Evolutionary conservation across 805 yeast genomes (phyloP), one percentile per base, ranked within the genome.

Genomic region (Candida alai): DNA sequence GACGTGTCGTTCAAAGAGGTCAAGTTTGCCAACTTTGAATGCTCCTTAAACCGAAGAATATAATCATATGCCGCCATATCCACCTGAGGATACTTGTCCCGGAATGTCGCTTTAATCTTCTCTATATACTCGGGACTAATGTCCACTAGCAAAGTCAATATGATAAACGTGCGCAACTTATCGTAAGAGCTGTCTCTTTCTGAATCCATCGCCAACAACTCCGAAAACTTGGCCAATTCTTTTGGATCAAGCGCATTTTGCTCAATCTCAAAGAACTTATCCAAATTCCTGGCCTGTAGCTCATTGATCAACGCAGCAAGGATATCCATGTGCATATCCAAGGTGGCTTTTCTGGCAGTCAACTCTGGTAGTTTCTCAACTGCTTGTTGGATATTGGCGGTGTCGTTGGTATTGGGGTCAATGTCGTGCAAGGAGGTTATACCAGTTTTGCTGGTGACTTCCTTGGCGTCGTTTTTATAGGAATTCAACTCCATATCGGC

Each of bases 251-350:
- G 72, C 36, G 79, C 75, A 43, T 78, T 81, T 54, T 90, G 97
- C 62, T 93, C 99, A 41, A 93, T 78, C 61, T 93, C 97, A 57
- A 90, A 93, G 47, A 89, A 84, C 36, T 88, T 78, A 51, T 94
- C 98, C 46, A 93, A 70, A 12, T 81, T 80, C 44, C 90, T 83
- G n/a, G 82, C 79, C 49, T 90, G 93, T 40, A 93, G 69, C 45
- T 88, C 87, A 51, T 80, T 78, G 40, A 93, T 73, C 34, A 93
- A 65, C 13, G 88, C 76, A 7, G 96, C 85, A 42, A 94, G 76
- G 17, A 93, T 89, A 50, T 86, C 88, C 96, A 93, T 90, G 62
- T 93, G 99, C 80, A 86, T 84, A 62, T 93, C 99, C 47, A 93
- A 81, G 20, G 87, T 78, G 34, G 78, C 70, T 57, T 93, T 93